Evolutionary conservation across 1,284 basidiomycete genomes (phyloP).

Genomic region (Xerocomus minutiporus): DNA sequence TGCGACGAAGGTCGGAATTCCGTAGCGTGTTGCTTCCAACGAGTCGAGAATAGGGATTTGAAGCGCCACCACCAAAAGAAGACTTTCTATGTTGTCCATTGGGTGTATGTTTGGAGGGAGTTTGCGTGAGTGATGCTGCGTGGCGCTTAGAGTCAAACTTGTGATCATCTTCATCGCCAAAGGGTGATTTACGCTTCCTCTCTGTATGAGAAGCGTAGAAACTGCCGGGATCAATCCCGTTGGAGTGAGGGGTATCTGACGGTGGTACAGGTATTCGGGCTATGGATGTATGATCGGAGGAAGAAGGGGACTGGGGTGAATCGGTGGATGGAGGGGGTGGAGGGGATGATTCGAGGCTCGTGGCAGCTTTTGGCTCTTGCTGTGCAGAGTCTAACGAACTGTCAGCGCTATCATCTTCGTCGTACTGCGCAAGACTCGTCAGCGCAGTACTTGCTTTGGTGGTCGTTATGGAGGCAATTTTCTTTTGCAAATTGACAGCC

Average conservation of each 20-base stretch:
- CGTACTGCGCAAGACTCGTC: constrained; percentile 49
- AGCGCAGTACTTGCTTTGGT: constrained; percentile 41
- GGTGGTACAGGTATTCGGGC: constrained; percentile 21
- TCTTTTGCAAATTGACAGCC: constrained; percentile 54
- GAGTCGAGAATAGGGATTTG: constrained; percentile 36
- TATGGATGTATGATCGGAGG: constrained; percentile 19
- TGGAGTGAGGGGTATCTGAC: constrained; percentile 24
- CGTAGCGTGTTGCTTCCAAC: constrained; percentile 35
- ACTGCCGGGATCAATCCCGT: constrained; percentile 37
- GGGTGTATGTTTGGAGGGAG: constrained; percentile 20
- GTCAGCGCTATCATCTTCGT: constrained; percentile 46
- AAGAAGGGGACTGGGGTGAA: constrained; percentile 23
- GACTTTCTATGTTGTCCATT: constrained; percentile 28
- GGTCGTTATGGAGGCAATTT: constrained; percentile 48
- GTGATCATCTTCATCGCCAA: constrained; percentile 27
- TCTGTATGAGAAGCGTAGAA: constrained; percentile 41
- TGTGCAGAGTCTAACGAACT: constrained; percentile 20
- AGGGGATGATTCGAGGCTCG: constrained; percentile 25
- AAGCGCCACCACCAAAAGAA: constrained; percentile 31
- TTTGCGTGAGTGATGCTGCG: constrained; percentile 28
- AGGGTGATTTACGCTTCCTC: constrained; percentile 41
- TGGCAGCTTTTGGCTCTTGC: constrained; percentile 24
- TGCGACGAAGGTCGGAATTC: constrained; percentile 21
- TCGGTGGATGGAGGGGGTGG: constrained; percentile 29
- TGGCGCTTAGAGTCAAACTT: constrained; percentile 21